Evolutionary conservation across 345 rosid species (phyloP), one percentile per base, ranked within the genome.

Genomic region (Chamaenerion angustifolium): DNA sequence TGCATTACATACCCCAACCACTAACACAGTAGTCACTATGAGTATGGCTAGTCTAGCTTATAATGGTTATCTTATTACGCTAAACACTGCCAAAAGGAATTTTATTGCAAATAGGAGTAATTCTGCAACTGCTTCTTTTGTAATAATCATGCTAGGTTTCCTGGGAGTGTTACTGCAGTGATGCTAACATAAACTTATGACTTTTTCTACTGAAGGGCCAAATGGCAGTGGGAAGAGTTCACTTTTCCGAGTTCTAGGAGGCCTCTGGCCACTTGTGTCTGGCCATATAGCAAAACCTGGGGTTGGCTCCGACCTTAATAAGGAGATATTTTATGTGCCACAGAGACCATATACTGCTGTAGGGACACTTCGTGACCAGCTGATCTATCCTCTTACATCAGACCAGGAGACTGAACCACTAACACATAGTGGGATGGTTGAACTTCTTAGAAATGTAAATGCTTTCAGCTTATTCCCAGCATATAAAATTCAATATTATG

Each of bases 171-270:
- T 21, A 21, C 25, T 21, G 25, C 8, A 31, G 5, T 42, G 43
- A 16, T 37, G 14, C 46, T 56, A 27, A 56, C 55, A 27, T 43
- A 11, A 17, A 23, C 49, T 43, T 18, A 16, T 14, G 25, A 15
- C 11, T 15, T 45, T 23, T 45, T 52, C 40, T 18, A 18, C 52
- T 61, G 64, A 63, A 93, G 99, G 99, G 67, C 99, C 99, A 46
- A 93, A 93, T 70, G 99, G 99, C 54, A 93, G 96, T 62, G 99
- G 99, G 57, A 93, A 93, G 73, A 93, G 99, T 71, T 93, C 99
- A 15, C 99, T 93, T 60, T 92, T 93, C 71, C 87, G 99, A 52
- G 99, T 93, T 65, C 70, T 93, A 56, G 96, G 99, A 64, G 99
- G 99, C 59, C 84, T 93, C 61, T 92, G 99, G 99, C 99, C 99